Percentiles rank a stretch among this genome's conserved stretches.
phyloP scores from a whole-genome alignment of 257 asterid genomes.

The Ballota nigra region DNA sequence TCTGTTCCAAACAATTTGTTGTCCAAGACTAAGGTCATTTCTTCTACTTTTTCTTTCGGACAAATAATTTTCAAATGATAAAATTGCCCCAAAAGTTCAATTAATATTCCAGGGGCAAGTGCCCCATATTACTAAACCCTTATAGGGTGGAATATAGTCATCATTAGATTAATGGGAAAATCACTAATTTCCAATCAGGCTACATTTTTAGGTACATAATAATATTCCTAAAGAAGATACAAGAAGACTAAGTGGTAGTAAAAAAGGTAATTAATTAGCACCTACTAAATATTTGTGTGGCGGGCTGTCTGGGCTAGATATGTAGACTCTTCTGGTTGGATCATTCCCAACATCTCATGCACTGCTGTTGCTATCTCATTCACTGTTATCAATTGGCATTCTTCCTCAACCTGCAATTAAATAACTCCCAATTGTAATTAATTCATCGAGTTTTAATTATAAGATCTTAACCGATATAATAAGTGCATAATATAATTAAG shows the following conservation, averaged over 20 bases:
- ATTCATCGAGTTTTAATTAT: no score
- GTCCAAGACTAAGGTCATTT: no score
- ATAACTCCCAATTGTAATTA: neutral
- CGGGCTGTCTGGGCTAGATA: no score
- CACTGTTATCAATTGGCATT: constrained; percentile 49
- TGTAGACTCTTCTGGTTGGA: constrained; percentile 46
- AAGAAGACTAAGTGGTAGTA: neutral
- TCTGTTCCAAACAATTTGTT: no score
- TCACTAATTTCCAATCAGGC: neutral
- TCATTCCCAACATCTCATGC: constrained; percentile 50
- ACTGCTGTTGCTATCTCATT: constrained; percentile 60
- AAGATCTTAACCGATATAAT: no score
- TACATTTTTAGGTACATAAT: neutral
- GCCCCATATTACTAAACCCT: no score
- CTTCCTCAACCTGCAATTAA: constrained; percentile 52
- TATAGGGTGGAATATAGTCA: neutral
- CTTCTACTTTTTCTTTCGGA: no score
- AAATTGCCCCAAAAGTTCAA: no score
- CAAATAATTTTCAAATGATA: no score
- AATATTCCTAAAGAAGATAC: neutral
- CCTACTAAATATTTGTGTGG: no score
- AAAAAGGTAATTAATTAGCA: neutral
- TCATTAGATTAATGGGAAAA: constrained; percentile 1
- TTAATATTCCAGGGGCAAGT: no score
- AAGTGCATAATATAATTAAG: no score